These are phyloP conservation scores for Helianthus tuberosus DNA, from an alignment of 129 eudicot species.

Conservation along the genomic window DNA sequence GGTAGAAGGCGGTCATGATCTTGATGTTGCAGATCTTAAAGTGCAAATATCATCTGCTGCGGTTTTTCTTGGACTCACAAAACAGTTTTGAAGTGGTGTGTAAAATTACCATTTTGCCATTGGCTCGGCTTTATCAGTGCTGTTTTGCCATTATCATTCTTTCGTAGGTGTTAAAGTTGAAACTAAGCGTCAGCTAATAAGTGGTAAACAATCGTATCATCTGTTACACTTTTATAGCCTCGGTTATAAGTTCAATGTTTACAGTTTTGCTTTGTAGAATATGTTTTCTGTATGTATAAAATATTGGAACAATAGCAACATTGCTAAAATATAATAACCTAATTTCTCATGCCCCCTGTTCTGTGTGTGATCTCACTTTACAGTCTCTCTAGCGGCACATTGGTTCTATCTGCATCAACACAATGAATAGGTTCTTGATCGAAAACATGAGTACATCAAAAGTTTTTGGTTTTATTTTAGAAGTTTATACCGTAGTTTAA, in stretches of 20 bases:
- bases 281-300: slow-evolving; percentile 5
- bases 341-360: not conserved
- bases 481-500: slow-evolving; percentile 31
- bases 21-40: slow-evolving; percentile 95
- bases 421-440: not conserved
- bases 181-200: slow-evolving; percentile 23
- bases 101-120: slow-evolving; percentile 20
- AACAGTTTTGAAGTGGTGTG: slow-evolving; percentile 42
- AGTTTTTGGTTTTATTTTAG: not conserved
- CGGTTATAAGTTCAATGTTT: not conserved
- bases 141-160: slow-evolving; percentile 21
- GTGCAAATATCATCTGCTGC: slow-evolving; percentile 88
- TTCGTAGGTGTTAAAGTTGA: slow-evolving; percentile 3
- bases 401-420: slow-evolving; percentile 15
- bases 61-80: slow-evolving; percentile 88
- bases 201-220: slow-evolving; percentile 17
- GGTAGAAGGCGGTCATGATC: slow-evolving; percentile 98
- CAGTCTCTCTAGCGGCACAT: not conserved
- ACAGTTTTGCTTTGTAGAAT: slow-evolving; percentile 13
- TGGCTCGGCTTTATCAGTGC: slow-evolving; percentile 7
- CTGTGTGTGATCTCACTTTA: not conserved
- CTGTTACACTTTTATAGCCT: slow-evolving; percentile 22
- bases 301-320: slow-evolving; percentile 1
- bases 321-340: not conserved
- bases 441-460: not conserved